A percentile compares a stretch with the other conserved stretches of the same genome.
Conservation (phyloP, 1,284 basidiomycete genomes). For the Mycena sp. region DNA sequence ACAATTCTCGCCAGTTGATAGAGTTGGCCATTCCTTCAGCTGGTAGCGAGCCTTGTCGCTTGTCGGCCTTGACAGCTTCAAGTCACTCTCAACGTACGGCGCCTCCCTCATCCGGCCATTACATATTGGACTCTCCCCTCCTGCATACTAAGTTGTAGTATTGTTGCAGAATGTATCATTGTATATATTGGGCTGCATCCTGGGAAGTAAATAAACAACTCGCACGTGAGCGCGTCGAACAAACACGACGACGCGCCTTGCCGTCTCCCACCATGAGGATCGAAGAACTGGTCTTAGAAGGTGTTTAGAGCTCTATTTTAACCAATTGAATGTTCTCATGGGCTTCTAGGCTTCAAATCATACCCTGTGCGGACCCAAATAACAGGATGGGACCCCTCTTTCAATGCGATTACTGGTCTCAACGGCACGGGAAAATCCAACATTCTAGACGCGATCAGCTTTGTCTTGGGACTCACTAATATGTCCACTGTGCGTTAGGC, state of each 20-base stretch:
- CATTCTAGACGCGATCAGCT: constrained; percentile 97
- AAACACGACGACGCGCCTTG: constrained; percentile 7
- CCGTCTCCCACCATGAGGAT: constrained; percentile 68
- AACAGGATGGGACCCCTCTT: constrained; percentile 94
- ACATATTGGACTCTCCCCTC: too few relatives aligned
- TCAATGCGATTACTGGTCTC: constrained; percentile 97
- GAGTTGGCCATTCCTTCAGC: too few relatives aligned
- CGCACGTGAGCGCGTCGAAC: constrained; percentile 7
- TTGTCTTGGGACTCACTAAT: constrained; percentile 96
- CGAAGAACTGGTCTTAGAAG: constrained; percentile 84
- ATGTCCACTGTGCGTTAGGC: constrained; percentile 75
- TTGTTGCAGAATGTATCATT: too few relatives aligned
- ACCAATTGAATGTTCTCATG: background rate
- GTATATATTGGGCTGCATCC: too few relatives aligned
- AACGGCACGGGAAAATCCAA: constrained; percentile 97
- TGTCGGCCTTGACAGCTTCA: too few relatives aligned
- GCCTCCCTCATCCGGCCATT: too few relatives aligned
- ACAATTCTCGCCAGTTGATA: too few relatives aligned
- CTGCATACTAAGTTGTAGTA: too few relatives aligned
- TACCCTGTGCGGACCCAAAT: constrained; percentile 96
- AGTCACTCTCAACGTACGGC: too few relatives aligned
- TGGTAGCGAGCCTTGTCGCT: too few relatives aligned
- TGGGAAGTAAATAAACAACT: too few relatives aligned
- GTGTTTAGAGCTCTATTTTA: constrained; percentile 40
- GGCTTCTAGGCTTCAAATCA: constrained; percentile 86